Evolutionary conservation across 805 yeast genomes (phyloP).

Genomic region (Vanderwaltozyma verrucispora): DNA sequence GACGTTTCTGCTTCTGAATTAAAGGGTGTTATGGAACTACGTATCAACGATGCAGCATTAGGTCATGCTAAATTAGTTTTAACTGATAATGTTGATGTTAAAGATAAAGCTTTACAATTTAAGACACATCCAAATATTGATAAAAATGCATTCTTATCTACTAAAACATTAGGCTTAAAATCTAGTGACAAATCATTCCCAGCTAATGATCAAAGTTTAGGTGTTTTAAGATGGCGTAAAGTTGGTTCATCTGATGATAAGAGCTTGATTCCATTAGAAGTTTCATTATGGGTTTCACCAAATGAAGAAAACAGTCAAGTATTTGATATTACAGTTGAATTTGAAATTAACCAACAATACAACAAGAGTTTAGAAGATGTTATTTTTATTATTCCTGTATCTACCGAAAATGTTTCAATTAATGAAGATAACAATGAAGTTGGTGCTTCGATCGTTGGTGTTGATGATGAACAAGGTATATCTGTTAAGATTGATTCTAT

Average conservation of each 20-base stretch:
- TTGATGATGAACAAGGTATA: constrained; percentile 54
- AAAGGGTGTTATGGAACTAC: constrained; percentile 83
- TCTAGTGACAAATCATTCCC: constrained; percentile 80
- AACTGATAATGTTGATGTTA: constrained; percentile 36
- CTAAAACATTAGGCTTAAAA: constrained; percentile 57
- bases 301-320: constrained; percentile 43
- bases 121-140: constrained; percentile 97
- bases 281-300: constrained; percentile 77
- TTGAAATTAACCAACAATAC: constrained; percentile 51
- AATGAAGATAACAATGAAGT: constrained; percentile 39
- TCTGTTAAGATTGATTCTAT: constrained; percentile 52
- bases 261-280: constrained; percentile 48
- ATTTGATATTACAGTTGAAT: constrained; percentile 77
- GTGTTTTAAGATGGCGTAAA: constrained; percentile 89
- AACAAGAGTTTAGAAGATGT: constrained; percentile 40
- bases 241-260: constrained; percentile 52
- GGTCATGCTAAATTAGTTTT: constrained; percentile 58
- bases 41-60: constrained; percentile 67
- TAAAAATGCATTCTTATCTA: constrained; percentile 50
- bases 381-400: constrained; percentile 52
- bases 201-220: constrained; percentile 77
- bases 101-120: constrained; percentile 46
- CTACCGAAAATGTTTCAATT: constrained; percentile 44
- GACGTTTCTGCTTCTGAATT: constrained; percentile 58
- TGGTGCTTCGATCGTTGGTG: constrained; percentile 45